These are phyloP conservation scores for Russula emetica DNA, from an alignment of 768 basidiomycete genomes.

Conservation along the genomic window DNA sequence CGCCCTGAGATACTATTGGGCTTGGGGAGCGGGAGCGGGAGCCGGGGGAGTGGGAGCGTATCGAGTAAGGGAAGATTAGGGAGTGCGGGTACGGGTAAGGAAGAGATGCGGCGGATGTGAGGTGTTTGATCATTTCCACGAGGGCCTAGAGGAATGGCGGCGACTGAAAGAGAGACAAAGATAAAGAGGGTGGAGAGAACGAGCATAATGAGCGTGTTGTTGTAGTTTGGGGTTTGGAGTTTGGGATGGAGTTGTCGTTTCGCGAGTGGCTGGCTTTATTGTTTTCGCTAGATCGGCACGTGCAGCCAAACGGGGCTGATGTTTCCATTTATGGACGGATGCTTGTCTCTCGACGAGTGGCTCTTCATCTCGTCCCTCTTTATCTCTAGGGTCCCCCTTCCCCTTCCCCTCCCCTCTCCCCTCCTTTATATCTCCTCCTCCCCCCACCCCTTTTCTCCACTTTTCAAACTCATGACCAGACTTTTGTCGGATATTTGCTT, in stretches of 20 bases:
- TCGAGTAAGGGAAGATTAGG: neutral
- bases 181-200: constrained; percentile 1
- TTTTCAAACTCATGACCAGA: constrained; percentile 7
- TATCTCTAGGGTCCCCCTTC: neutral
- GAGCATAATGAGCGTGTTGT: constrained; percentile 3
- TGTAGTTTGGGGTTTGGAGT: neutral
- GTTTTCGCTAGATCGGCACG: neutral
- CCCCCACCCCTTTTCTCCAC: neutral
- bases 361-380: neutral
- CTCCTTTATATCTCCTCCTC: neutral
- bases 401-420: neutral
- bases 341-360: constrained; percentile 13
- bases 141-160: constrained; percentile 3
- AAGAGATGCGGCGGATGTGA: neutral
- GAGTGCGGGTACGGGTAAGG: neutral
- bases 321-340: neutral
- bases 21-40: no score
- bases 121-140: neutral
- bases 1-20: neutral
- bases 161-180: neutral
- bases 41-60: no score
- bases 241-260: neutral
- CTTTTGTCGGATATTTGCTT: constrained; percentile 13
- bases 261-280: no score
- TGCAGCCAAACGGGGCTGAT: neutral